Conservation (phyloP, 345 rosid species). For the Euphorbia pulcherrima region DNA sequence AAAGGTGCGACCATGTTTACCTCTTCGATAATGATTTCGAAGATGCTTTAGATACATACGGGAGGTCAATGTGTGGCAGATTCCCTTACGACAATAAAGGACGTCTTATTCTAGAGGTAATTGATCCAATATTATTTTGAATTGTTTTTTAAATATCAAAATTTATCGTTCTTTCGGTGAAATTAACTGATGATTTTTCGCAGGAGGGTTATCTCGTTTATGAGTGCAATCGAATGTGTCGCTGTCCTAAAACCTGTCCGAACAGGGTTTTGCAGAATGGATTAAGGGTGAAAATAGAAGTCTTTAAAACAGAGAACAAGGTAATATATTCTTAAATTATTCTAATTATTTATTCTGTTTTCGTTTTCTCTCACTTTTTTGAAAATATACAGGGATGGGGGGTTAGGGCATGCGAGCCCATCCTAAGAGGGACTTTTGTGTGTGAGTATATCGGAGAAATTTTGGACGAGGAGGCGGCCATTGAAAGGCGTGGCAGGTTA, state of each 20-base stretch:
- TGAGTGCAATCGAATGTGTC: slow-evolving; percentile 82
- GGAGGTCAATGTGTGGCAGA: slow-evolving; percentile 67
- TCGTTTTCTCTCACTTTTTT: background rate
- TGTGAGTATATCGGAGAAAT: slow-evolving; percentile 90
- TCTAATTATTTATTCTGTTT: slow-evolving; percentile 7
- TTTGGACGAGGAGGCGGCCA: slow-evolving; percentile 61
- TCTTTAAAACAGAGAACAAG: slow-evolving; percentile 73
- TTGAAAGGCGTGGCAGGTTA: slow-evolving; percentile 63
- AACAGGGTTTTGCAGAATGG: slow-evolving; percentile 95
- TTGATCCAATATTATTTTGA: background rate
- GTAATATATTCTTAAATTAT: slow-evolving; percentile 31
- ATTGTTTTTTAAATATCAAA: background rate
- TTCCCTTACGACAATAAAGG: slow-evolving; percentile 82
- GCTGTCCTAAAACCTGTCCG: slow-evolving; percentile 69
- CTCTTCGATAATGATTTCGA: slow-evolving; percentile 85
- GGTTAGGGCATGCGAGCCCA: slow-evolving; percentile 77
- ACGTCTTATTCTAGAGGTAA: slow-evolving; percentile 81
- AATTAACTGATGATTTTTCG: slow-evolving; percentile 21
- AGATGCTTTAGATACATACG: slow-evolving; percentile 82
- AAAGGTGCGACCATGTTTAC: slow-evolving; percentile 86
- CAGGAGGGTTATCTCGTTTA: slow-evolving; percentile 98
- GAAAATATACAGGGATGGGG: slow-evolving; percentile 83
- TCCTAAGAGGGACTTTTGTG: slow-evolving; percentile 78
- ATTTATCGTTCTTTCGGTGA: background rate
- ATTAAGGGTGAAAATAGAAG: slow-evolving; percentile 62